Percentiles rank a stretch among this genome's conserved stretches.
These are phyloP conservation scores for Aspergillus biplanus DNA, from an alignment of 495 filamentous ascomycete species.

Conservation along the genomic window DNA sequence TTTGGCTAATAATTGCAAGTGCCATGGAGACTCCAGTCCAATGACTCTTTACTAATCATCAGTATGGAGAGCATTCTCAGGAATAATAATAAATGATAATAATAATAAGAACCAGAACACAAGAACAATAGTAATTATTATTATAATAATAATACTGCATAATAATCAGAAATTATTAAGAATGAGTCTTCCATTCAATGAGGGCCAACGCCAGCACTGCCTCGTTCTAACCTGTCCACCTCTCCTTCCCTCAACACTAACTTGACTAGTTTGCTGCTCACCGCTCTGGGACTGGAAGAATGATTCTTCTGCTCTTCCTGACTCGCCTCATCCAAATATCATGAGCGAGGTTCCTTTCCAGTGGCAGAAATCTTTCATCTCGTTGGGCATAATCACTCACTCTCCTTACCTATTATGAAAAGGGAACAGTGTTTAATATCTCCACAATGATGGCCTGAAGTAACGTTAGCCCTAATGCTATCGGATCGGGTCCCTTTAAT, in stretches of 20 bases:
- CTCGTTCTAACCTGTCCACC: constrained; percentile 26
- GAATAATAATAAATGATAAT: too few relatives aligned
- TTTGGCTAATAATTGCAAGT: too few relatives aligned
- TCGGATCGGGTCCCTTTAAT: too few relatives aligned
- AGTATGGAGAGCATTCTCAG: neutral
- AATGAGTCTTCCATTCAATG: neutral
- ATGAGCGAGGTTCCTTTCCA: neutral
- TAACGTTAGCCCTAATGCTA: neutral
- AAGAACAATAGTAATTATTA: neutral
- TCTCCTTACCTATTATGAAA: neutral
- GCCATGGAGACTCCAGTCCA: too few relatives aligned
- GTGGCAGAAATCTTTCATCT: neutral
- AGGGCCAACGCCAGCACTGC: constrained; percentile 27
- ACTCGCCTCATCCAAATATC: constrained; percentile 3
- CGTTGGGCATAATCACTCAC: neutral
- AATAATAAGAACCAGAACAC: too few relatives aligned
- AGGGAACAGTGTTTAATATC: neutral
- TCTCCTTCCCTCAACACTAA: constrained; percentile 20
- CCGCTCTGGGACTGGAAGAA: constrained; percentile 26
- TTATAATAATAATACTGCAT: constrained; percentile 10
- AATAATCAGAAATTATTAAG: neutral
- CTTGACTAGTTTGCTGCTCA: constrained; percentile 24
- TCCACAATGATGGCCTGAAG: neutral
- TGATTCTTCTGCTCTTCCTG: constrained; percentile 1
- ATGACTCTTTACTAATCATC: neutral